Evolutionary conservation across 208 protist genomes (phyloP), one percentile per base, ranked within the genome.

Genomic region (Acanthamoeba lugdunensis): DNA sequence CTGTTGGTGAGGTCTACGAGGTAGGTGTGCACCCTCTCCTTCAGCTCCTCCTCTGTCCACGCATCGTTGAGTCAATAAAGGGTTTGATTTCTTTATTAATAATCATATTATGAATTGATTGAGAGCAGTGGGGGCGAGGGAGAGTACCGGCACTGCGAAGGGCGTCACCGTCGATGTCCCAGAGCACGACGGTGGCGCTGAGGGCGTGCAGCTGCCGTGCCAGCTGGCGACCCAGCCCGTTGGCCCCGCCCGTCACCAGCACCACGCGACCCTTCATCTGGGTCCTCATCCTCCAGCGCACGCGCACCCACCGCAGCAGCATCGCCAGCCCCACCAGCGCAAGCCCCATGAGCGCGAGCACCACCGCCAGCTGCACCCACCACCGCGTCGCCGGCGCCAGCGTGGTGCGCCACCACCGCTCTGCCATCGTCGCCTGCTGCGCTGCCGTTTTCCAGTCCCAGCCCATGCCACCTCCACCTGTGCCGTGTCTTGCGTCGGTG

Each of bases 181-280:
- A 69, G 0, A 90, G 54, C 82, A 90, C 54, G 14, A 90, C 28
- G 52, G 11, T 69, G 54, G 82, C 54, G 13, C 52, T 54, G 56
- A 90, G 82, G 28, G 56, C 28, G 23, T 69, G 50, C 56, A 69
- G 33, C 13, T 45, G 82, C n/a, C 33, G 56, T 16, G 56, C 82
- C 4, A 90, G 13, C 25, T 63, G 14, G 13, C 48, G 82, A 23
- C 82, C 82, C 33, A 90, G 82, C 14, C 82, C 82, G 30, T 69
- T 90, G n/a, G 82, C 82, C n/a, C 82, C 82, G 0, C 82, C 82
- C 8, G 82, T 90, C 13, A 90, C 37, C 54, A 90, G 82, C 8
- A 90, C 82, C 16, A 69, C 41, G 13, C 56, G 48, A 9, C 58
- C 56, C 33, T 45, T 28, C 30, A 90, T 0, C 21, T 90, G 21